These are phyloP conservation scores for Takakia lepidozioides DNA, from an alignment of 225 moss, liverwort and hornwort species.

Conservation along the genomic window DNA sequence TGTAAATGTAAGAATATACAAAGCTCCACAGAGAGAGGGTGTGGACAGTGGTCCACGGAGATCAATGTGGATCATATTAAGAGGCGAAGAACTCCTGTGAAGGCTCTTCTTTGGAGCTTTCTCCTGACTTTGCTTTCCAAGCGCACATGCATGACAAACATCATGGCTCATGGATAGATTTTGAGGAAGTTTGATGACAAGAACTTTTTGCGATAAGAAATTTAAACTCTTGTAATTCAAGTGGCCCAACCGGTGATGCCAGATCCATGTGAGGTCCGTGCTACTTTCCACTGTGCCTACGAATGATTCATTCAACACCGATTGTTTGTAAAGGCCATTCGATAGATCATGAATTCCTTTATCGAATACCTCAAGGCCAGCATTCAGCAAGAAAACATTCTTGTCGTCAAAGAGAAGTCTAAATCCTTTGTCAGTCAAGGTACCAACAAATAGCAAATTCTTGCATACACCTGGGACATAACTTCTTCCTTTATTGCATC, in stretches of 20 bases:
- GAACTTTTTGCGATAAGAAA: not conserved
- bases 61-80: not conserved
- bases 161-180: not conserved
- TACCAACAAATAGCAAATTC: not conserved
- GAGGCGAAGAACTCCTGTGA: no score
- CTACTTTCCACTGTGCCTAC: not conserved
- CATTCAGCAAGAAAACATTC: not conserved
- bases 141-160: not conserved
- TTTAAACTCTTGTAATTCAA: not conserved
- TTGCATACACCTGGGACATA: not conserved
- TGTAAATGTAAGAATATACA: not conserved
- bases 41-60: not conserved
- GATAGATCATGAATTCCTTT: not conserved
- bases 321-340: not conserved
- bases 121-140: not conserved
- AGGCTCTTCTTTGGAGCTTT: not conserved
- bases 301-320: not conserved
- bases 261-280: not conserved
- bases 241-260: not conserved
- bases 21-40: not conserved
- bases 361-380: not conserved
- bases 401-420: not conserved
- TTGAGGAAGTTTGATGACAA: no score
- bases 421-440: slow-evolving; percentile 1
- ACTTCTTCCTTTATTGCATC: not conserved